phyloP scores from a whole-genome alignment of 2,329 filamentous ascomycete species.

The Hortaea sp. region DNA sequence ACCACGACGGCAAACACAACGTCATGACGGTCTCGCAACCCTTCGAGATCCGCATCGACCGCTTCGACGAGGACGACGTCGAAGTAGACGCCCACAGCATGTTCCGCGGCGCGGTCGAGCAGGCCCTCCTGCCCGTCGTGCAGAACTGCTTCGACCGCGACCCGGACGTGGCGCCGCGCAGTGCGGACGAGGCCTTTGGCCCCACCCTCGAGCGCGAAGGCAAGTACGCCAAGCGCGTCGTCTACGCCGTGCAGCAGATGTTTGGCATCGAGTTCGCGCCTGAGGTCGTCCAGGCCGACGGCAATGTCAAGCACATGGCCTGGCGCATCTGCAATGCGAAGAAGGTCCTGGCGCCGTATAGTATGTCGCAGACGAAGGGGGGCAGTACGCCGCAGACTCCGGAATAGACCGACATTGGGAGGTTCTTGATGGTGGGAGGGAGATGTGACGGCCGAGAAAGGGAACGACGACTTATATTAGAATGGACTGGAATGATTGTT shows the following conservation, averaged over 20 bases:
- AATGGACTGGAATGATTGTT: not conserved
- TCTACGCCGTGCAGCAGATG: constrained; percentile 93
- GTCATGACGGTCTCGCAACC: constrained; percentile 91
- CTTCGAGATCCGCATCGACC: constrained; percentile 77
- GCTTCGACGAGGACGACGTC: constrained; percentile 51
- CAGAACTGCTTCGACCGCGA: constrained; percentile 89
- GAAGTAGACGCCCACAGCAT: constrained; percentile 49
- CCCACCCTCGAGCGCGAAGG: constrained; percentile 73
- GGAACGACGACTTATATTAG: too few species aligned
- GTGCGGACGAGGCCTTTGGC: constrained; percentile 72
- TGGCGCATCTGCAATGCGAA: constrained; percentile 96
- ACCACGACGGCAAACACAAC: constrained; percentile 84
- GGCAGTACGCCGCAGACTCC: constrained; percentile 2
- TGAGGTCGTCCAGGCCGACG: constrained; percentile 84
- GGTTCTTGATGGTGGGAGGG: not conserved
- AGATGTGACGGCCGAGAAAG: not conserved
- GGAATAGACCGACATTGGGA: not conserved
- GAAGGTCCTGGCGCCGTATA: constrained; percentile 60
- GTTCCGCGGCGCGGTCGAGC: constrained; percentile 62
- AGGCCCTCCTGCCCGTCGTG: constrained; percentile 68
- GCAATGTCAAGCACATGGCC: constrained; percentile 78
- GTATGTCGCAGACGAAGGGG: constrained; percentile 12
- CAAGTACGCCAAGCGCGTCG: constrained; percentile 81
- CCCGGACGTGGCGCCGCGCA: constrained; percentile 77
- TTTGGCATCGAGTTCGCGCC: constrained; percentile 92